A percentile compares a stretch with the other conserved stretches of the same genome.
phyloP scores from a whole-genome alignment of 768 basidiomycete species.

The Hygrocybe coccinea region DNA sequence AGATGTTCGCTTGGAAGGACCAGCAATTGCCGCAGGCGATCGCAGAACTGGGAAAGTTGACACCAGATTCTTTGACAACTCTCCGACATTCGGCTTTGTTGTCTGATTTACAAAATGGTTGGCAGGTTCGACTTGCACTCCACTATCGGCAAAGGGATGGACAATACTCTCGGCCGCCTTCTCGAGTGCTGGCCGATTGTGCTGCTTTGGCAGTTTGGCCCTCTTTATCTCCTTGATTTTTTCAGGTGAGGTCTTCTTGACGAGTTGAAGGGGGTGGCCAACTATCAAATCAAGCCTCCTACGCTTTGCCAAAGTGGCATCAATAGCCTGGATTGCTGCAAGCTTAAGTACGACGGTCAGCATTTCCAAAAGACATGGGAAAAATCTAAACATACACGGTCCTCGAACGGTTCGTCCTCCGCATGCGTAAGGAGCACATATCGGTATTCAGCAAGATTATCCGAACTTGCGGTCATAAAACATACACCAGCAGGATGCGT shows the following conservation, averaged over 20 bases:
- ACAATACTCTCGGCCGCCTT: too few relatives aligned
- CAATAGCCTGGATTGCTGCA: constrained; percentile 66
- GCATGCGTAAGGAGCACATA: constrained; percentile 58
- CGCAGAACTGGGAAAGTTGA: too few relatives aligned
- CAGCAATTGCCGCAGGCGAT: constrained; percentile 4
- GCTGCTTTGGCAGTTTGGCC: too few relatives aligned
- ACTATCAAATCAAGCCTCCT: constrained; percentile 53
- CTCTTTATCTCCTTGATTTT: background rate
- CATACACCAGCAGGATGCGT: constrained; percentile 51
- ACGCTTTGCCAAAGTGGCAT: constrained; percentile 52
- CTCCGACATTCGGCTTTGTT: too few relatives aligned
- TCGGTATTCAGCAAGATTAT: constrained; percentile 66
- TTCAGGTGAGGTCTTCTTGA: constrained; percentile 26
- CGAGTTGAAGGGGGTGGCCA: constrained; percentile 59
- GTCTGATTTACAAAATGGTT: too few relatives aligned
- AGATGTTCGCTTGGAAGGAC: constrained; percentile 34
- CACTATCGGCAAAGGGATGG: too few relatives aligned
- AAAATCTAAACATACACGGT: constrained; percentile 43
- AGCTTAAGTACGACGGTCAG: constrained; percentile 35
- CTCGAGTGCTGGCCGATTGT: too few relatives aligned
- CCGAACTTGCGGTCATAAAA: constrained; percentile 58
- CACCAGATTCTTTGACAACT: too few relatives aligned
- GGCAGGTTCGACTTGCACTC: too few relatives aligned
- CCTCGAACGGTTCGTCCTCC: constrained; percentile 63
- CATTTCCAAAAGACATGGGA: constrained; percentile 6